A percentile compares a stretch with the other conserved stretches of the same genome.
phyloP scores from a whole-genome alignment of 2,329 filamentous ascomycete genomes.

The Monilinia fructigena region DNA sequence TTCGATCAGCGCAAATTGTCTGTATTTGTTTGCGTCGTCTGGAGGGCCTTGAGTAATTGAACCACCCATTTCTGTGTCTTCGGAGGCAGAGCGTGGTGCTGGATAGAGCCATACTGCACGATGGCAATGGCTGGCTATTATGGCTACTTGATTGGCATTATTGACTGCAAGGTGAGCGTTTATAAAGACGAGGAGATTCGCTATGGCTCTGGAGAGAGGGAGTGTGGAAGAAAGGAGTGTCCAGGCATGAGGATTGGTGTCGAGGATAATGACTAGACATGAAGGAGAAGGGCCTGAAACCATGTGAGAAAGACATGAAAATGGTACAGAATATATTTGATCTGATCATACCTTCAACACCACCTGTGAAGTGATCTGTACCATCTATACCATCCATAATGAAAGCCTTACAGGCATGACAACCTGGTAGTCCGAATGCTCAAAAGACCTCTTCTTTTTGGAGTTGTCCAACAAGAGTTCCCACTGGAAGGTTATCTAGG shows the following conservation, averaged over 20 bases:
- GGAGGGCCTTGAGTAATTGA: slow-evolving; percentile 36
- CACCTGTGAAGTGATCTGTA: slow-evolving; percentile 53
- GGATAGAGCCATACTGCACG: slow-evolving; percentile 91
- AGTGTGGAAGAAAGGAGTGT: slow-evolving; percentile 71
- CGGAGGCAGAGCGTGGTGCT: slow-evolving; percentile 43
- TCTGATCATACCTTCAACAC: slow-evolving; percentile 45
- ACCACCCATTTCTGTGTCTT: slow-evolving; percentile 60
- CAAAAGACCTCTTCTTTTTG: not conserved
- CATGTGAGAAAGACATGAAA: slow-evolving; percentile 23
- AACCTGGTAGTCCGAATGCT: slow-evolving; percentile 10
- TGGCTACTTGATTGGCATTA: slow-evolving; percentile 87
- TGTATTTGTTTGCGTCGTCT: slow-evolving; percentile 77
- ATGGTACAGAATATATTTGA: not conserved
- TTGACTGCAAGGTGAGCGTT: slow-evolving; percentile 95
- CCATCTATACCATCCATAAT: slow-evolving; percentile 67
- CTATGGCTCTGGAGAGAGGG: slow-evolving; percentile 78
- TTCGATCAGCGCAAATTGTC: slow-evolving; percentile 86
- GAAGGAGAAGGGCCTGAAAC: slow-evolving; percentile 63
- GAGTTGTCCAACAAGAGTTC: too few species aligned
- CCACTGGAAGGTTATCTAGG: too few species aligned
- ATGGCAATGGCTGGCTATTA: slow-evolving; percentile 86
- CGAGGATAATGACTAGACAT: slow-evolving; percentile 84
- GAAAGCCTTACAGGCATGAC: slow-evolving; percentile 32
- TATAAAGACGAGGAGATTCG: slow-evolving; percentile 90
- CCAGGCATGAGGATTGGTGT: slow-evolving; percentile 97